Conservation (phyloP, 345 rosid species). For the Salix purpurea region DNA sequence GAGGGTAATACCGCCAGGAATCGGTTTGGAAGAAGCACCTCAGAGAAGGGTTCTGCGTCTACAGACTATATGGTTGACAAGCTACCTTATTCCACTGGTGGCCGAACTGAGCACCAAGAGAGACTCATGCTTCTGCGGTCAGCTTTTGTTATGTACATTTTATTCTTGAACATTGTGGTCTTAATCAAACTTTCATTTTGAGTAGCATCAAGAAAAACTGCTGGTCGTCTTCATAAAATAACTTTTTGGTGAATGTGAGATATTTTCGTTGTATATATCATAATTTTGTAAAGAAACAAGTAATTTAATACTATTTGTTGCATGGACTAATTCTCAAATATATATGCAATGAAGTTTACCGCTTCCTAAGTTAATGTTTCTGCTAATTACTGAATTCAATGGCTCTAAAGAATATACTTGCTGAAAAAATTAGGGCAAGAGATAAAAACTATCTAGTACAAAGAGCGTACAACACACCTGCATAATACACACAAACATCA, state of each 20-base stretch:
- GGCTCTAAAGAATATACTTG: too few relatives aligned
- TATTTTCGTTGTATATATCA: too few relatives aligned
- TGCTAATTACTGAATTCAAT: too few relatives aligned
- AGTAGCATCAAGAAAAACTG: conserved; percentile 14
- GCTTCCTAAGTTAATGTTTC: too few relatives aligned
- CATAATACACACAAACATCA: background rate
- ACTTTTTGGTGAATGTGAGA: too few relatives aligned
- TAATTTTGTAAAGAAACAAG: too few relatives aligned
- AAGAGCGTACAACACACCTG: too few relatives aligned
- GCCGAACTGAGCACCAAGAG: conserved; percentile 55
- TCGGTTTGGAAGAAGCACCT: conserved; percentile 61
- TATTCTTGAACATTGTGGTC: conserved; percentile 68
- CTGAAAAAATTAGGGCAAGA: too few relatives aligned
- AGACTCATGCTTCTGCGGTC: conserved; percentile 77
- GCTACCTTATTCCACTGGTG: conserved; percentile 51
- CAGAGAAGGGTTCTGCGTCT: conserved; percentile 50
- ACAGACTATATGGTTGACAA: conserved; percentile 45
- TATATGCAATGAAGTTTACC: too few relatives aligned
- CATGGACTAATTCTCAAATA: too few relatives aligned
- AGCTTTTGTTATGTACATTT: conserved; percentile 77
- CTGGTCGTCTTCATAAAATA: background rate
- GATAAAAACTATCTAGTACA: too few relatives aligned
- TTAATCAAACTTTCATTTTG: conserved; percentile 88
- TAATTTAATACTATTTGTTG: too few relatives aligned
- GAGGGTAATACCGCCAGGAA: conserved; percentile 65